A percentile compares a stretch with the other conserved stretches of the same genome.
Conservation (phyloP, 2,329 filamentous ascomycete species). For the Neodidymelliopsis sp. region DNA sequence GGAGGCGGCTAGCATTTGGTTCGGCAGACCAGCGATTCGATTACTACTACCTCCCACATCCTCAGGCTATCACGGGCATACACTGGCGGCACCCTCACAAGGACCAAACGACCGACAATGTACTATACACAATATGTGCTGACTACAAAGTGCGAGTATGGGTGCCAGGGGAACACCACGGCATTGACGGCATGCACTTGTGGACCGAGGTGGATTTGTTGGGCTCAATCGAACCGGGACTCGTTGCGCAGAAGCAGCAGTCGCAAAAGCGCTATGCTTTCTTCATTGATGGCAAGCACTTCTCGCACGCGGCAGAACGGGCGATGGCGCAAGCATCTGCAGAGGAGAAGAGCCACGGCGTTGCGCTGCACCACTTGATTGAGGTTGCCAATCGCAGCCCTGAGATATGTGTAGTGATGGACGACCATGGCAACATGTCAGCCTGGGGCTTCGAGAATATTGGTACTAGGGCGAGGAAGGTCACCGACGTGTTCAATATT, state of each 20-base stretch:
- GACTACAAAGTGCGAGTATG: conserved; percentile 85
- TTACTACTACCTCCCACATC: conserved; percentile 88
- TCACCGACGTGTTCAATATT: conserved; percentile 81
- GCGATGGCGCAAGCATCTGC: conserved; percentile 71
- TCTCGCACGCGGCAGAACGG: conserved; percentile 77
- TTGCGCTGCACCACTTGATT: conserved; percentile 83
- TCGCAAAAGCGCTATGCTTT: conserved; percentile 71
- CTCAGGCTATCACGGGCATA: conserved; percentile 77
- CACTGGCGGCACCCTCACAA: conserved; percentile 83
- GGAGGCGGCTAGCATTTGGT: conserved; percentile 86
- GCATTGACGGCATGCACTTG: conserved; percentile 75
- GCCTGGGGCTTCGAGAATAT: conserved; percentile 93
- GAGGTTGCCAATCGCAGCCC: conserved; percentile 84
- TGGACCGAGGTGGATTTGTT: conserved; percentile 83
- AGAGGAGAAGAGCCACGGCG: conserved; percentile 66
- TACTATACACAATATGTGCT: conserved; percentile 86
- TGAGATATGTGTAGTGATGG: conserved; percentile 86
- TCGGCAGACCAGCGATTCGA: conserved; percentile 86
- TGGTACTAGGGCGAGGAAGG: conserved; percentile 70
- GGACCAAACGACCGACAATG: conserved; percentile 82
- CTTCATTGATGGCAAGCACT: conserved; percentile 82
- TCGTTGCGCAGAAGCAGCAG: conserved; percentile 49
- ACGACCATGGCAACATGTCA: conserved; percentile 85
- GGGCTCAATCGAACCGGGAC: conserved; percentile 69
- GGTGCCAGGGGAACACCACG: conserved; percentile 77